phyloP scores from a whole-genome alignment of 306 rosid species.

The Cucurbita ficifolia region DNA sequence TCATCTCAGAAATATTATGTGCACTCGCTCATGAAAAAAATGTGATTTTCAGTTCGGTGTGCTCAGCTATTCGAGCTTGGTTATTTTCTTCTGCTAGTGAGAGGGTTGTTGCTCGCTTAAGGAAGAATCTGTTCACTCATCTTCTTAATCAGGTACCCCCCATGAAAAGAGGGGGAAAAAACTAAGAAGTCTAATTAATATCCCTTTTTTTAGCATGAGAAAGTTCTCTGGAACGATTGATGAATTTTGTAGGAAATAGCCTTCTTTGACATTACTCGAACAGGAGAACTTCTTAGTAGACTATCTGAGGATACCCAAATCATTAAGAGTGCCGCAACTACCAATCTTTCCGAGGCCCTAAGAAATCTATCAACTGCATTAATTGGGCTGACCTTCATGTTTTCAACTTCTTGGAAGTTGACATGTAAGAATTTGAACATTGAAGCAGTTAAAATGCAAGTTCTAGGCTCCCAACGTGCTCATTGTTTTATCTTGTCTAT shows the following conservation, averaged over 20 bases:
- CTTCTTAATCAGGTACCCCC: slow-evolving; percentile 46
- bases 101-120: slow-evolving; percentile 64
- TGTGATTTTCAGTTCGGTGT: slow-evolving; percentile 43
- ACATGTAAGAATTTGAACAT: slow-evolving; percentile 40
- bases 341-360: slow-evolving; percentile 77
- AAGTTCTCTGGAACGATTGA: not conserved
- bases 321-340: slow-evolving; percentile 76
- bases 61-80: slow-evolving; percentile 70
- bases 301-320: slow-evolving; percentile 78
- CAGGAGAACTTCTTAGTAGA: slow-evolving; percentile 80
- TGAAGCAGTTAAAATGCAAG: not conserved
- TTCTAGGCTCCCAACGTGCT: not conserved
- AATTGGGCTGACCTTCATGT: slow-evolving; percentile 65
- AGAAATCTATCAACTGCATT: slow-evolving; percentile 49
- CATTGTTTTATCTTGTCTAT: not conserved
- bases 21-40: not conserved
- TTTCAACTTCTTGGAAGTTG: slow-evolving; percentile 62
- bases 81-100: slow-evolving; percentile 70
- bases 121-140: slow-evolving; percentile 57
- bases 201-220: not conserved
- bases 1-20: not conserved
- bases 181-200: not conserved
- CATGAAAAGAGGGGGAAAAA: not conserved
- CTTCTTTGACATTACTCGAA: slow-evolving; percentile 66
- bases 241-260: slow-evolving; percentile 60